Conservation (phyloP, 495 filamentous ascomycete genomes). For the Xylaria cubensis region DNA sequence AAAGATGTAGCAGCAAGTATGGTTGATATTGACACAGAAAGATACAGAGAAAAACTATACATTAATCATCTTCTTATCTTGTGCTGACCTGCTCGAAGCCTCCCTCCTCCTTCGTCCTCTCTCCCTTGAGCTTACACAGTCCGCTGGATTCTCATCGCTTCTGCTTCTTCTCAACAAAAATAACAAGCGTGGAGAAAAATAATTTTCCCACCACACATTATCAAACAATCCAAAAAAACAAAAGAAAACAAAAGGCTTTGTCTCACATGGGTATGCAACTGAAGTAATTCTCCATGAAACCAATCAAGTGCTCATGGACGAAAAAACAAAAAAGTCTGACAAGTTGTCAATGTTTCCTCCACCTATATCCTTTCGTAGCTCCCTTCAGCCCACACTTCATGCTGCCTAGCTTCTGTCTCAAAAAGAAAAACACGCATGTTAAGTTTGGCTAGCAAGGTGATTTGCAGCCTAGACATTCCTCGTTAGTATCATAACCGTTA, state of each 20-base stretch:
- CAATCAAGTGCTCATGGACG: not conserved
- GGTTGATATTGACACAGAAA: constrained; percentile 37
- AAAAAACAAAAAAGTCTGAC: constrained; percentile 16
- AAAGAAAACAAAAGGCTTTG: constrained; percentile 18
- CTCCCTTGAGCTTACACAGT: constrained; percentile 20
- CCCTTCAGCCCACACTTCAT: constrained; percentile 19
- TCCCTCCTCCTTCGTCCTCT: not conserved
- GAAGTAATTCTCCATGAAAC: not conserved
- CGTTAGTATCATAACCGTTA: constrained; percentile 38
- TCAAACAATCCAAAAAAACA: constrained; percentile 21
- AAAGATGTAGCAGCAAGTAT: not conserved
- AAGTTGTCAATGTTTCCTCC: not conserved
- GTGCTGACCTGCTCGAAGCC: constrained; percentile 28
- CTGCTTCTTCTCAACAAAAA: not conserved
- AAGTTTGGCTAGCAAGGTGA: constrained; percentile 55
- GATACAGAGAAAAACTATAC: constrained; percentile 42
- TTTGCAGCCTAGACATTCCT: constrained; percentile 51
- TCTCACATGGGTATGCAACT: constrained; percentile 15
- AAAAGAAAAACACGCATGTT: constrained; percentile 35
- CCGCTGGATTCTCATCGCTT: not conserved
- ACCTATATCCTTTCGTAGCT: not conserved
- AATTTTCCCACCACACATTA: not conserved
- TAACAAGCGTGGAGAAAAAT: not conserved
- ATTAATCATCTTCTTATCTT: constrained; percentile 35
- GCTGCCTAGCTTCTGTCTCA: constrained; percentile 32